Evolutionary conservation across 2,329 filamentous ascomycete species (phyloP), one percentile per base, ranked within the genome.

Genomic region (Cordyceps militaris): DNA sequence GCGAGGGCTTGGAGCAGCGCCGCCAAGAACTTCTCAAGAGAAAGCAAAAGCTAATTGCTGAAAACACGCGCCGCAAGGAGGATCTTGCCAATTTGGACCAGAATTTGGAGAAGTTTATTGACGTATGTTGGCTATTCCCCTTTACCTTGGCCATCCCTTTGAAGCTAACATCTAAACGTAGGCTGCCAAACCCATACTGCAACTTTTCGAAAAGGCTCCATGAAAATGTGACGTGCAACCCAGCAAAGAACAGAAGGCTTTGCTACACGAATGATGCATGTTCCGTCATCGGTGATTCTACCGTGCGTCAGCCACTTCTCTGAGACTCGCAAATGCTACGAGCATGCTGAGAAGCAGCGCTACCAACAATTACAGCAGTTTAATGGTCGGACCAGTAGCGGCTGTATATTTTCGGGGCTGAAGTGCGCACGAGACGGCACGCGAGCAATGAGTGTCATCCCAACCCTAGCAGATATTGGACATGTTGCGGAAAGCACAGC

Each of bases 61-160:
- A 85, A 69, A 97, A 97, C 70, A 96, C 95, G 74, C 91, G 91
- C 74, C 83, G 93, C 63, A 96, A 96, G 70, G 92, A 97, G 57
- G 91, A 97, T 66, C 76, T 99, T 50, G 91, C 89, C 21, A 96
- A 88, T 66, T 76, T 99, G 60, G 94, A 99, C 66, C 88, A 89
- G 67, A 91, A 96, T 71, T 76, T 97, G 58, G 94, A 97, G 74
- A 92, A 89, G 67, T 96, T 96, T 68, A 93, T 96, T 66, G 91
- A 95, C 72, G 89, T 90, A 67, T 68, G 87, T 75, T 6, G 3
- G 34, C 34, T 16, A 13, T 16, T 23, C 10, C 16, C 21, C 30
- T 48, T 16, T 23, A 8, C 16, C 21, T 30, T 48, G 4, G 46
- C 32, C 24, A 3, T 10, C 28, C 30, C 36, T 38, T 59, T 62